Conservation (phyloP, 352 stramenopile species). For the Plasmopara viticola region DNA sequence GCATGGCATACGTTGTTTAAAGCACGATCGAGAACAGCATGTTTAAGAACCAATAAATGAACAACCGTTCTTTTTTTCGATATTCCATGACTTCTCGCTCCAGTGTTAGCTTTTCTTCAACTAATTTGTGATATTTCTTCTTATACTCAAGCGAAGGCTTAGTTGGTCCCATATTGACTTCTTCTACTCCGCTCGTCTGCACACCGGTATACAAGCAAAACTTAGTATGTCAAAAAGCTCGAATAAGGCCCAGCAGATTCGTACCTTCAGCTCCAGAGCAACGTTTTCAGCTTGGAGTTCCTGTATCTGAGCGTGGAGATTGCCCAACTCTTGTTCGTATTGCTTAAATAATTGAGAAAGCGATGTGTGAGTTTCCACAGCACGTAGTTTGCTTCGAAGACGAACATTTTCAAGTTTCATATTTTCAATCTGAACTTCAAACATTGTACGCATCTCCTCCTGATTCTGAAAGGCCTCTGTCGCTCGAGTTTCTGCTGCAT, state of each 20-base stretch:
- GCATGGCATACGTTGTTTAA: not conserved
- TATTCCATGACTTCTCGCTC: constrained; percentile 48
- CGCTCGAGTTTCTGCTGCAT: constrained; percentile 39
- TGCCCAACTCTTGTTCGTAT: constrained; percentile 60
- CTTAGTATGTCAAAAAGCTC: not conserved
- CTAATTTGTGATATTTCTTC: constrained; percentile 53
- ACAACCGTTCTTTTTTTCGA: constrained; percentile 52
- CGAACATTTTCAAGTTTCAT: constrained; percentile 60
- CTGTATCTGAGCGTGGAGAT: constrained; percentile 46
- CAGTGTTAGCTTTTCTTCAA: constrained; percentile 54
- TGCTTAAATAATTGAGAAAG: constrained; percentile 58
- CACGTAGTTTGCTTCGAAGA: constrained; percentile 60
- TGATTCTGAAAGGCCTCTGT: constrained; percentile 39
- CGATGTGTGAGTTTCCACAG: constrained; percentile 44
- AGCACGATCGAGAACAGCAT: not conserved
- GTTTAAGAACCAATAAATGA: not conserved
- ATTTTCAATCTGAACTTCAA: constrained; percentile 72
- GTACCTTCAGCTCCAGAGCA: constrained; percentile 53
- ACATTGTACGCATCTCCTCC: constrained; percentile 45
- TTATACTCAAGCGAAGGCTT: constrained; percentile 40
- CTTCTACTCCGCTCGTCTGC: constrained; percentile 5
- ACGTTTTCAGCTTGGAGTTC: constrained; percentile 58
- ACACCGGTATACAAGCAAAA: not conserved
- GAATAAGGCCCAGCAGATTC: not conserved
- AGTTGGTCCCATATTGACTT: not conserved